Base-by-base conservation (phyloP, 805 yeast genomes). In the Candida odintsovae region DNA sequence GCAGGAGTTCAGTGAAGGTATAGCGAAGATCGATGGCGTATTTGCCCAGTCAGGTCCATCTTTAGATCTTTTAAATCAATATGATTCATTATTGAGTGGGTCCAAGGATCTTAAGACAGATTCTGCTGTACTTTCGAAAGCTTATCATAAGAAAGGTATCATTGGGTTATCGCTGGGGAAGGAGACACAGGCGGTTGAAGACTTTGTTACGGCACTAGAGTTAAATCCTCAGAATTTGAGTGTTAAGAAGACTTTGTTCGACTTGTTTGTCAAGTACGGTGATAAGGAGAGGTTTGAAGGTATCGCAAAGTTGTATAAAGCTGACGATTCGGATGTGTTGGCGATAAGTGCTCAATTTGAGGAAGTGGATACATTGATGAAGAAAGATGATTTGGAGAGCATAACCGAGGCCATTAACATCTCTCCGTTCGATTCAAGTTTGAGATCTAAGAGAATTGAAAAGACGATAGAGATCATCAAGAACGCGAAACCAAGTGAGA, bases 111-210 rank as follows among this genome's bases (percentile, higher is more conserved):
- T 33, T 3, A 43, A 49, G 2, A 44, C 40, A 4, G 56, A 43
- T 15, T 47, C 58, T 9, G 50, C 31, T 11, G 10, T 56, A 6
- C 49, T 75, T 16, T 64, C 80, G 0, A 76, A 74, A 50, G 62
- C 82, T 1, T 71, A 74, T 50, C 81, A 76, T 58, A 82, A 79
- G 57, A 73, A 75, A 46, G 90, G 88, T 0, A 59, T 83, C 39
- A 75, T 83, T 3, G 83, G 82, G 45, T 62, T 81, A 45, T 72
- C 80, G 13, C 57, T 81, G 50, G 78, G 78, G 29, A 77, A 76
- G 48, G 84, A 78, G 26, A 51, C 61, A 28, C 67, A 68, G 35
- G 83, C 90, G 0, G 66, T 80, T 8, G 61, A 61, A 2, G 82
- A 78, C 52, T 77, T 84, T 47, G 69, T 73, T 47, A 58, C 54